Conservation (phyloP, 1,139 yeast genomes). For the Lodderomyces jiufengensis region DNA sequence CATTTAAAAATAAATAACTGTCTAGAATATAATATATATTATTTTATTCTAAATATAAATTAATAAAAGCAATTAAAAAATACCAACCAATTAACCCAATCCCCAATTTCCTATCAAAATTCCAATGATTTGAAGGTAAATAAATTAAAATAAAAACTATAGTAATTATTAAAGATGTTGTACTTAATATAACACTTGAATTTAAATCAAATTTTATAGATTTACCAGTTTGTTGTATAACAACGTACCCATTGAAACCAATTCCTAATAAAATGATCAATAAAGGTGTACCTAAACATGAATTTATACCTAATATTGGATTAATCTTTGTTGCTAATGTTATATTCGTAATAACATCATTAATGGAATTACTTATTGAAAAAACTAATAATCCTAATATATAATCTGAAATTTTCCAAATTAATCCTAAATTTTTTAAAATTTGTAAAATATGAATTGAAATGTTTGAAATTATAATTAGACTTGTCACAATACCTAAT, state of each 20-base stretch:
- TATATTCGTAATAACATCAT: slow-evolving; percentile 40
- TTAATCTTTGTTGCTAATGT: slow-evolving; percentile 33
- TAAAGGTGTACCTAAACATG: slow-evolving; percentile 44
- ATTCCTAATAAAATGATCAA: slow-evolving; percentile 37
- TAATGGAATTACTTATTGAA: slow-evolving; percentile 38
- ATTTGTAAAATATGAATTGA: slow-evolving; percentile 27
- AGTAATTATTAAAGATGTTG: slow-evolving; percentile 25
- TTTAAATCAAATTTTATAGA: slow-evolving; percentile 24
- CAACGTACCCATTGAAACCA: slow-evolving; percentile 34
- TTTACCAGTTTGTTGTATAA: slow-evolving; percentile 6
- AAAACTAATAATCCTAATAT: slow-evolving; percentile 39
- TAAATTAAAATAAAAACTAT: slow-evolving; percentile 24
- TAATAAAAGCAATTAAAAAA: slow-evolving; percentile 18
- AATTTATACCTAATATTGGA: slow-evolving; percentile 37
- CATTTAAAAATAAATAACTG: too few relatives aligned
- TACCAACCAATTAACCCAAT: slow-evolving; percentile 20
- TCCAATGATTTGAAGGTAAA: slow-evolving; percentile 35
- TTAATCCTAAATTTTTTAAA: slow-evolving; percentile 36
- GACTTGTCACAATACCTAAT: slow-evolving; percentile 26
- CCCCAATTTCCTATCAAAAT: slow-evolving; percentile 31
- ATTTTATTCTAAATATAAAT: slow-evolving; percentile 15
- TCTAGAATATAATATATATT: too few relatives aligned
- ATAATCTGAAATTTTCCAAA: slow-evolving; percentile 37
- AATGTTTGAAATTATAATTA: slow-evolving; percentile 27
- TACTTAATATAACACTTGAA: slow-evolving; percentile 24